Evolutionary conservation across 805 yeast genomes (phyloP).

Genomic region (Yamadazyma kitorensis): DNA sequence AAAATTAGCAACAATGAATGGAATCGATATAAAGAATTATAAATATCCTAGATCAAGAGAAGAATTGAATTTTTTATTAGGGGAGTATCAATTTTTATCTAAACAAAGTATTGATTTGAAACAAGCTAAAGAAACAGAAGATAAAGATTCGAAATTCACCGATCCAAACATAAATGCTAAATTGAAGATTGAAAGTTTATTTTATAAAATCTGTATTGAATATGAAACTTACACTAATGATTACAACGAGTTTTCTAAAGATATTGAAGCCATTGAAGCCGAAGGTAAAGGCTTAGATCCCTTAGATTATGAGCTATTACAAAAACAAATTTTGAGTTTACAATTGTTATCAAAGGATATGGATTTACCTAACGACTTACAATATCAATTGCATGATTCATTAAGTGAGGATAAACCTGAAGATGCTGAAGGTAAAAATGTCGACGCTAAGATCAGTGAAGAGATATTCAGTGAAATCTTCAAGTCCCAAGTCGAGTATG

Average conservation of each 20-base stretch:
- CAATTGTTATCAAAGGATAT: slow-evolving; percentile 64
- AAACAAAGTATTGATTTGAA: slow-evolving; percentile 9
- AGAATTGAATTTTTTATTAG: slow-evolving; percentile 24
- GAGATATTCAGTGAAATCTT: slow-evolving; percentile 10
- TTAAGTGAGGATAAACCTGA: slow-evolving; percentile 5
- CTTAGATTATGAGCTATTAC: slow-evolving; percentile 47
- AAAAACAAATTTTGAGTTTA: slow-evolving; percentile 60
- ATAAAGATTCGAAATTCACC: slow-evolving; percentile 11
- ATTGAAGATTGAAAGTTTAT: slow-evolving; percentile 26
- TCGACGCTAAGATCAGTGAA: neutral
- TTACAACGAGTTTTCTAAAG: slow-evolving; percentile 17
- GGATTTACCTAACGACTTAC: slow-evolving; percentile 57
- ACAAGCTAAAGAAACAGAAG: slow-evolving; percentile 5
- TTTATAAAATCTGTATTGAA: slow-evolving; percentile 24
- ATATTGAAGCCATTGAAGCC: slow-evolving; percentile 3
- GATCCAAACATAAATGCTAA: slow-evolving; percentile 25
- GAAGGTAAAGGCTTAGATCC: too few relatives aligned
- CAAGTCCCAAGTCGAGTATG: slow-evolving; percentile 5
- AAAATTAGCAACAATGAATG: too few relatives aligned
- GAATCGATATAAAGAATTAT: too few relatives aligned
- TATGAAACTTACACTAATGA: slow-evolving; percentile 22
- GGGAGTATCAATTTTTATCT: slow-evolving; percentile 22
- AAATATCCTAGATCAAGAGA: slow-evolving; percentile 23
- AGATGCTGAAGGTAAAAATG: slow-evolving; percentile 2
- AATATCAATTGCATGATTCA: slow-evolving; percentile 28